A percentile compares a stretch with the other conserved stretches of the same genome.
phyloP scores from a whole-genome alignment of 208 protist species.

The Endotrypanum monterogeii region DNA sequence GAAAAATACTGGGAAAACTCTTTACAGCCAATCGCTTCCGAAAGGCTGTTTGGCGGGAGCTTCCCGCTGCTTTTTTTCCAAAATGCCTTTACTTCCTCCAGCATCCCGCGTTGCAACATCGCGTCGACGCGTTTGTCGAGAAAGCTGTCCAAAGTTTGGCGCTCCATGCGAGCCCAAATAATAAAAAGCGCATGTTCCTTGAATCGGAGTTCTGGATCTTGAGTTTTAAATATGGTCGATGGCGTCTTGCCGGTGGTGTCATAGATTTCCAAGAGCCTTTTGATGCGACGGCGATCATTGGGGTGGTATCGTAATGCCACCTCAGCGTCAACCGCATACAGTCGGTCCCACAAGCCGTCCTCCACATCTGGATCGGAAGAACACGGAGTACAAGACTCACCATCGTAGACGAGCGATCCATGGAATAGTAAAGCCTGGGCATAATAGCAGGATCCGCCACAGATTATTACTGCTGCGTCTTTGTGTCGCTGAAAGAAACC shows the following conservation, averaged over 20 bases:
- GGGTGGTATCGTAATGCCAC: constrained; percentile 79
- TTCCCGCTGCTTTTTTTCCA: constrained; percentile 4
- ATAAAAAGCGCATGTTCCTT: constrained; percentile 44
- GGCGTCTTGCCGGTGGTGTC: constrained; percentile 47
- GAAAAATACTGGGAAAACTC: constrained; percentile 46
- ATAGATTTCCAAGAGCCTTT: constrained; percentile 81
- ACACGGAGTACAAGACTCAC: neutral
- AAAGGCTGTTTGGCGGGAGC: constrained; percentile 30
- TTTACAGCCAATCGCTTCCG: constrained; percentile 81
- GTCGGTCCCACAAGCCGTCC: constrained; percentile 41
- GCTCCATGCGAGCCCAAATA: constrained; percentile 59
- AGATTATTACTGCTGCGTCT: constrained; percentile 68
- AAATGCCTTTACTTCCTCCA: constrained; percentile 62
- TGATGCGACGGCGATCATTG: constrained; percentile 79
- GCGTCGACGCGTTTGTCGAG: constrained; percentile 74
- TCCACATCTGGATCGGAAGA: constrained; percentile 10
- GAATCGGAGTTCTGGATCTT: constrained; percentile 47
- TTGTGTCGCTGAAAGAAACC: constrained; percentile 40
- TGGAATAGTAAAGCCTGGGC: constrained; percentile 68
- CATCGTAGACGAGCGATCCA: constrained; percentile 47
- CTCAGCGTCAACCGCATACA: constrained; percentile 71
- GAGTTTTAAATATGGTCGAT: constrained; percentile 43
- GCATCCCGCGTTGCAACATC: constrained; percentile 77
- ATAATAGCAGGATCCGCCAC: constrained; percentile 85
- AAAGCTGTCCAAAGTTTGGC: constrained; percentile 34